phyloP scores from a whole-genome alignment of 305 asterid species.

The Petunia hybrid region DNA sequence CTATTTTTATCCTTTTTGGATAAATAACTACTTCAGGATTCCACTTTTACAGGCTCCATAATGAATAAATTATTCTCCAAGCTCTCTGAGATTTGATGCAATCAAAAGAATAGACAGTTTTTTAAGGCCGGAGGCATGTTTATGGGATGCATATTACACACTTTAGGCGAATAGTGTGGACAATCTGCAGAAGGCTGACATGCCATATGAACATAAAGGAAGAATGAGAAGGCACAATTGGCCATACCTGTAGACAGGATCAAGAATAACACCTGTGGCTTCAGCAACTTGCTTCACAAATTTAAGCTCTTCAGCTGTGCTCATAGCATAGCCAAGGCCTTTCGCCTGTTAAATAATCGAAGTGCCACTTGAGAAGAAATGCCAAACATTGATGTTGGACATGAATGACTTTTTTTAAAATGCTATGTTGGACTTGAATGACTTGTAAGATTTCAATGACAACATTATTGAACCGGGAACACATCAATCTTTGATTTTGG shows the following conservation, averaged over 20 bases:
- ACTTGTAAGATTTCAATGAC: neutral
- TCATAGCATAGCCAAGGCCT: conserved; percentile 97
- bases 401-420: neutral
- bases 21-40: neutral
- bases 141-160: neutral
- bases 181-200: neutral
- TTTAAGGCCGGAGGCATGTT: neutral
- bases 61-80: neutral
- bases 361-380: neutral
- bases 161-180: neutral
- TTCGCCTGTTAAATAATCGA: conserved; percentile 66
- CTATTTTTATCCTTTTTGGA: neutral
- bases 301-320: conserved; percentile 78
- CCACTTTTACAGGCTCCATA: no score
- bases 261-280: conserved; percentile 88
- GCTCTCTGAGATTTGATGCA: no score
- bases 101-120: neutral
- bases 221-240: conserved; percentile 21
- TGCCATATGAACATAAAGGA: neutral
- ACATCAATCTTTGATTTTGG: conserved; percentile 1
- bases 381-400: neutral
- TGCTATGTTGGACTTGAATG: no score
- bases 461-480: neutral
- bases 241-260: conserved; percentile 90
- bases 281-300: conserved; percentile 84